These are phyloP conservation scores for Pseudocercospora eumusae DNA, from an alignment of 2,329 filamentous ascomycete species.

Conservation along the genomic window DNA sequence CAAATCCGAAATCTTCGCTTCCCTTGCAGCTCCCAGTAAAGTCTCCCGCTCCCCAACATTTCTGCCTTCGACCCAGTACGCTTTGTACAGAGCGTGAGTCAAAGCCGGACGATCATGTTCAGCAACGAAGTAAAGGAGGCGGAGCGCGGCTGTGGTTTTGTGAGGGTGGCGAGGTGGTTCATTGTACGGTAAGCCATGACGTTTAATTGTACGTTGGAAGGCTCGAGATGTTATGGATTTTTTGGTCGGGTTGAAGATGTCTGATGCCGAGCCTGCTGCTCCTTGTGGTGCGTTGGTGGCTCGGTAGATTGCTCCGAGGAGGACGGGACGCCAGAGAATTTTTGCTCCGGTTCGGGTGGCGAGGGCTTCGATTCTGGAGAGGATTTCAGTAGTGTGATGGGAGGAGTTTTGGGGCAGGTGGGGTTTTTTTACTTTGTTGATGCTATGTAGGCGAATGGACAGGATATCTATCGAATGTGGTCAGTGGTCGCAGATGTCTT, in stretches of 20 bases:
- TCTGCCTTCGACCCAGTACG: constrained; percentile 29
- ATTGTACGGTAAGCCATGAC: constrained; percentile 24
- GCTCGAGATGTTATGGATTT: constrained; percentile 27
- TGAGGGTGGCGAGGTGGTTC: constrained; percentile 29
- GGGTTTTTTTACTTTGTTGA: constrained; percentile 25
- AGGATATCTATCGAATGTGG: constrained; percentile 24
- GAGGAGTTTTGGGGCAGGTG: too few species aligned
- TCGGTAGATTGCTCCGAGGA: constrained; percentile 32
- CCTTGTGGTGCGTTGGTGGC: constrained; percentile 31
- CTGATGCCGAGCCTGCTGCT: constrained; percentile 30
- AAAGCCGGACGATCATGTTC: constrained; percentile 20
- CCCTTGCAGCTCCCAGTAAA: constrained; percentile 20
- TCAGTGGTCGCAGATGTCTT: not conserved
- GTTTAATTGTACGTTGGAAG: constrained; percentile 25
- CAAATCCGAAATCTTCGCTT: constrained; percentile 11
- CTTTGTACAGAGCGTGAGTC: constrained; percentile 25
- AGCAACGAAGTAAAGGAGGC: constrained; percentile 25
- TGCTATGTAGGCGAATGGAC: constrained; percentile 31
- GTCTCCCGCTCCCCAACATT: constrained; percentile 20
- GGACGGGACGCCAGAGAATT: constrained; percentile 28
- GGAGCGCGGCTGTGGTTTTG: constrained; percentile 29
- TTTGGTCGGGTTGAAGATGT: constrained; percentile 32
- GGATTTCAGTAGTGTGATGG: not conserved
- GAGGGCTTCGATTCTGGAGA: constrained; percentile 26
- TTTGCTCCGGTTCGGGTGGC: constrained; percentile 25